Percentiles rank a stretch among this genome's conserved stretches.
These are phyloP conservation scores for Scedosporium dehoogii DNA, from an alignment of 2,329 filamentous ascomycete genomes.

Conservation along the genomic window DNA sequence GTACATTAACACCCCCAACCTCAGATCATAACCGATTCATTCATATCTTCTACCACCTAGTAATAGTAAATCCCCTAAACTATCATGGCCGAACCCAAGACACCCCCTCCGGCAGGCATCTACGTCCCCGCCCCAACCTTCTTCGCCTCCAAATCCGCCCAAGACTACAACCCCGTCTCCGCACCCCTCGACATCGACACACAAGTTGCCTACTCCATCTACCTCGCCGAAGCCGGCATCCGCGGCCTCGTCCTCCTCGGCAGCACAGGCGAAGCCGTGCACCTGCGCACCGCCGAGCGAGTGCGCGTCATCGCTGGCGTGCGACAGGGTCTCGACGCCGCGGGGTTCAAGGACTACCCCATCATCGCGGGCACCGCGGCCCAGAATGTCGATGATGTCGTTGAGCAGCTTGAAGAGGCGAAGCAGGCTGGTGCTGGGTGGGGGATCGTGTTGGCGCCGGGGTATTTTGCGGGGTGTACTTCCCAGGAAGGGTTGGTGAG, in stretches of 20 bases:
- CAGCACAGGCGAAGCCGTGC: constrained; percentile 54
- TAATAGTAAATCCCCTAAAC: neutral
- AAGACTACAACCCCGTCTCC: constrained; percentile 32
- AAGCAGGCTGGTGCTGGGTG: constrained; percentile 49
- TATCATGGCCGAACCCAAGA: constrained; percentile 14
- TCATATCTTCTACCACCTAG: too few relatives aligned
- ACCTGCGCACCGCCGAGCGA: constrained; percentile 49
- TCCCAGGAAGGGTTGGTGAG: constrained; percentile 44
- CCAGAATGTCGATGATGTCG: constrained; percentile 51
- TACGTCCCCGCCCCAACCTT: constrained; percentile 56
- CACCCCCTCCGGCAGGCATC: constrained; percentile 40
- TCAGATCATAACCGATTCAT: too few relatives aligned
- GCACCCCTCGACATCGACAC: constrained; percentile 46
- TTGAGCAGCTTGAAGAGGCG: constrained; percentile 45
- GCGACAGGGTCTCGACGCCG: constrained; percentile 42
- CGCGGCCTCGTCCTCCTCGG: constrained; percentile 53
- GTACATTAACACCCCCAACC: too few relatives aligned
- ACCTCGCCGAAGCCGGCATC: constrained; percentile 50
- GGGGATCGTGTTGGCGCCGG: constrained; percentile 48
- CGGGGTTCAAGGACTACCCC: constrained; percentile 47
- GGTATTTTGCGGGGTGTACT: constrained; percentile 47
- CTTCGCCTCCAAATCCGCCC: constrained; percentile 36
- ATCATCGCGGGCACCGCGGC: constrained; percentile 53
- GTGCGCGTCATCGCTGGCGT: constrained; percentile 43
- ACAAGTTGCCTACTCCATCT: constrained; percentile 48